phyloP scores from a whole-genome alignment of 495 filamentous ascomycete genomes.

The Neurospora sp. region DNA sequence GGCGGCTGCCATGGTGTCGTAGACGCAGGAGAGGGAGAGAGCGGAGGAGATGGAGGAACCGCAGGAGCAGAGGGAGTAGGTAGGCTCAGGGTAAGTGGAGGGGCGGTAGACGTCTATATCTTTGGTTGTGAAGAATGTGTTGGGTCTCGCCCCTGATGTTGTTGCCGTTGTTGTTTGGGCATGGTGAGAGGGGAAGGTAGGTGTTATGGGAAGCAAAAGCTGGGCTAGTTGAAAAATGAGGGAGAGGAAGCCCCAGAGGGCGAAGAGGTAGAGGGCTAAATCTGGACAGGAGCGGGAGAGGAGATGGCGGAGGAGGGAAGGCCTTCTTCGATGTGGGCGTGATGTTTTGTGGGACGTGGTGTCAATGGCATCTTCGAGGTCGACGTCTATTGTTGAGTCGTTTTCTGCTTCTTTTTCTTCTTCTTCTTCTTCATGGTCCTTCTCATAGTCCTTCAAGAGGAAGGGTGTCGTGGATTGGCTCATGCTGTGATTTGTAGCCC shows the following conservation, averaged over 20 bases:
- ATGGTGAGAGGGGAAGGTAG: neutral
- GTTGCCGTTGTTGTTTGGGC: neutral
- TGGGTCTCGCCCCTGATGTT: neutral
- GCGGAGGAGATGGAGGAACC: neutral
- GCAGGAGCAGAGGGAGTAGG: conserved; percentile 2
- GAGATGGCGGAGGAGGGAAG: neutral
- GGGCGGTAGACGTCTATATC: conserved; percentile 8
- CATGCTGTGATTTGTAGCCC: neutral
- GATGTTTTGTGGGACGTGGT: neutral
- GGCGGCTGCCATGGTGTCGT: conserved; percentile 9
- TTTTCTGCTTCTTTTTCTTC: neutral
- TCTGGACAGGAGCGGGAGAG: neutral
- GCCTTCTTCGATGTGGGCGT: neutral
- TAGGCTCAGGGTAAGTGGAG: neutral
- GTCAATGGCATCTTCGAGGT: neutral
- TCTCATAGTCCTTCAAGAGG: neutral
- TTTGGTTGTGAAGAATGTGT: neutral
- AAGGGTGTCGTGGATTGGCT: neutral
- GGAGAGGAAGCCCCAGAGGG: conserved; percentile 5
- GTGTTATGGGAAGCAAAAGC: neutral
- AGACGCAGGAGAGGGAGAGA: neutral
- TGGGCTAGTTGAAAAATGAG: conserved; percentile 1
- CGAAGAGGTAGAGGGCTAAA: neutral
- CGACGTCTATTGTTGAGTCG: neutral
- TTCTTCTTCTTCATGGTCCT: neutral